Percentiles rank a stretch among this genome's conserved stretches.
Conservation (phyloP, 2,329 filamentous ascomycete species). For the Botrytis pseudocinerea region DNA sequence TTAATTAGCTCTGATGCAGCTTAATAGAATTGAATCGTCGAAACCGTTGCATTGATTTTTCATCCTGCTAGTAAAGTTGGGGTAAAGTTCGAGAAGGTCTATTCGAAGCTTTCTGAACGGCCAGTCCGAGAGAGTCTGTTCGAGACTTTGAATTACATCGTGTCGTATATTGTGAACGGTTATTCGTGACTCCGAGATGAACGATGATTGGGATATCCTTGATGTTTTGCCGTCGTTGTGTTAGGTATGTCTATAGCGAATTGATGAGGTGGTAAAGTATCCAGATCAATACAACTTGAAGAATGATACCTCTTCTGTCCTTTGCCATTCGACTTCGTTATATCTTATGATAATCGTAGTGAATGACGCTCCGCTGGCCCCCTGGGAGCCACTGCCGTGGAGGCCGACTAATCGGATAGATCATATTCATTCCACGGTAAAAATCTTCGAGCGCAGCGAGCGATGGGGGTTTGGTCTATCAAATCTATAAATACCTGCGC, state of each 20-base stretch:
- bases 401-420: neutral
- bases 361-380: neutral
- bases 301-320: neutral
- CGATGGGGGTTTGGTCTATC: neutral
- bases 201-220: neutral
- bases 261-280: neutral
- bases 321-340: neutral
- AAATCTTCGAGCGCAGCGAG: neutral
- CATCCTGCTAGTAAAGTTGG: neutral
- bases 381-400: constrained; percentile 2
- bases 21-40: neutral
- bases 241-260: neutral
- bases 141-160: neutral
- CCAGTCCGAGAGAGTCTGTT: neutral
- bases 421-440: neutral
- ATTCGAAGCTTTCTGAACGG: neutral
- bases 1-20: neutral
- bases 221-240: neutral
- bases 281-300: neutral
- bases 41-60: constrained; percentile 10
- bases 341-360: neutral
- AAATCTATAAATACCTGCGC: neutral
- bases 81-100: constrained; percentile 5
- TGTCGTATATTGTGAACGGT: neutral
- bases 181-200: neutral